Evolutionary conservation across 108 stramenopile species (phyloP).

Genomic region (Mayamaea pseudoterrestris): DNA sequence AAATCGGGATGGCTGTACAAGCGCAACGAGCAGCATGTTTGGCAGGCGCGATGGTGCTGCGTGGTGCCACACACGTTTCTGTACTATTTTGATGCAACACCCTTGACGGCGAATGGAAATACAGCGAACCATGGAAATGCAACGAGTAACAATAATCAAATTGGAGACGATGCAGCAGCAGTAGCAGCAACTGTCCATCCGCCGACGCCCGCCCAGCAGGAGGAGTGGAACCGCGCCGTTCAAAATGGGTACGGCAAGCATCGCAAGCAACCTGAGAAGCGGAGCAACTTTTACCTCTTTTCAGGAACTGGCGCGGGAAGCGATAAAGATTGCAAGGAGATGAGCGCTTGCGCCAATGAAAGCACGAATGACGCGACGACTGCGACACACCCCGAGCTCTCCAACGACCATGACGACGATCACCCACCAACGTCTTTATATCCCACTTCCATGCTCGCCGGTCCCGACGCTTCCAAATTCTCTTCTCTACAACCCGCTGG

Average conservation of each 20-base stretch:
- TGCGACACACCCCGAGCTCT: neutral
- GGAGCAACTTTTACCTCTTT: slow-evolving; percentile 25
- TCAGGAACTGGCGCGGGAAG: slow-evolving; percentile 12
- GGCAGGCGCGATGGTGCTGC: slow-evolving; percentile 91
- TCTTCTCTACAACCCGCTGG: slow-evolving; percentile 63
- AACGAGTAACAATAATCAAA: slow-evolving; percentile 5
- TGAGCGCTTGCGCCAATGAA: neutral
- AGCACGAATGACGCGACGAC: neutral
- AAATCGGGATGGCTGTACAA: slow-evolving; percentile 88
- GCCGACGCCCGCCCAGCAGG: slow-evolving; percentile 51
- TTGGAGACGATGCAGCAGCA: too few relatives aligned
- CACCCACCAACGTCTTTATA: neutral
- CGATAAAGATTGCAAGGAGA: too few relatives aligned
- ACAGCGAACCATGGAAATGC: slow-evolving; percentile 23
- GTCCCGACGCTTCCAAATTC: slow-evolving; percentile 5
- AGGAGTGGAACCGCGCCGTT: slow-evolving; percentile 55
- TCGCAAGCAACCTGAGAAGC: slow-evolving; percentile 20
- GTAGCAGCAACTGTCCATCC: slow-evolving; percentile 7
- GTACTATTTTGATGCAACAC: slow-evolving; percentile 89
- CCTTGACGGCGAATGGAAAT: slow-evolving; percentile 33
- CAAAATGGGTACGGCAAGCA: slow-evolving; percentile 33
- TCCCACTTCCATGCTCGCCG: too few relatives aligned
- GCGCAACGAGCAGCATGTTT: slow-evolving; percentile 87
- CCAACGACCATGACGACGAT: slow-evolving; percentile 2
- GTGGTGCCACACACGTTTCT: slow-evolving; percentile 92